Evolutionary conservation across 148 eudicot genomes (phyloP), one percentile per base, ranked within the genome.

Genomic region (Rhododendron kiyosumense): DNA sequence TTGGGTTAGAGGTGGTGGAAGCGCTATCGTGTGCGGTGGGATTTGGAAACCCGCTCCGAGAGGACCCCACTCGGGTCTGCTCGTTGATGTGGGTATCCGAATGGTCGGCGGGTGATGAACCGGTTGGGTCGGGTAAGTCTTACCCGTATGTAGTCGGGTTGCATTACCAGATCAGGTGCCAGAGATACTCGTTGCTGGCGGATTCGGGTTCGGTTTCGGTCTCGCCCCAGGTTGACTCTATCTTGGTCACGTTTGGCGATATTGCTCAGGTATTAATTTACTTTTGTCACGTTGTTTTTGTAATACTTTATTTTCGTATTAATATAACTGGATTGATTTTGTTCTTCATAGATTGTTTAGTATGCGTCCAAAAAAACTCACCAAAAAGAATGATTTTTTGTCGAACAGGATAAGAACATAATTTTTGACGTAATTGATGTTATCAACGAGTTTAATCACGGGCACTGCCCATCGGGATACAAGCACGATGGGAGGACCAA

Each of bases 91-190:
- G 98, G 98, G 77, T 96, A 75, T 94, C 93, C 14, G 87, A 89
- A 48, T 83, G 83, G 20, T 46, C 76, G 1, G 83, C 88, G 20
- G 89, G 78, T 52, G 84, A 86, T 12, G 83, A 88, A 71, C 15
- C 59, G 67, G 90, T 69, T 38, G 49, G 24, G 24, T 38, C 86
- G 84, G 90, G 89, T 86, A 85, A 87, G 89, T 61, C 88, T 30
- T 96, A 94, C 89, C 98, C 98, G 86, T 94, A 91, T 90, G 92
- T 88, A 5, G 88, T 96, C 79, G 98, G 94, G 90, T 88, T 96
- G 83, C 91, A 90, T 82, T 96, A 92, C 78, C 96, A 93, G 87
- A 85, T 86, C 14, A 86, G 87, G 84, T 28, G 84, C 24, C 90
- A 80, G 86, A 90, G 90, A 13, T 88, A 86, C 86, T 87, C 87